Evolutionary conservation across 2,329 filamentous ascomycete species (phyloP).

Genomic region (Sporothrix luriei): DNA sequence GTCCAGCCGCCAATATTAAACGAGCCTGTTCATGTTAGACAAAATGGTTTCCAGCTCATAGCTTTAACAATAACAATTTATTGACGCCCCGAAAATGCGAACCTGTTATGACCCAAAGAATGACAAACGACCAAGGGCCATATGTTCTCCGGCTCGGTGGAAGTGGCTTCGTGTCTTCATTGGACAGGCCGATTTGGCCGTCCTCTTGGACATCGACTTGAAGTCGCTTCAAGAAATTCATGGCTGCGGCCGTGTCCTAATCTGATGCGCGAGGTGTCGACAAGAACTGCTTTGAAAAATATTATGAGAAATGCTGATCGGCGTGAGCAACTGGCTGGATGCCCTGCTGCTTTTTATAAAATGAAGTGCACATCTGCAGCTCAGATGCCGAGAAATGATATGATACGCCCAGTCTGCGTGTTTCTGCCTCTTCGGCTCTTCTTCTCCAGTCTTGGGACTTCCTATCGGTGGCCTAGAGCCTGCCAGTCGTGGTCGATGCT

Average conservation of each 20-base stretch:
- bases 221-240: slow-evolving; percentile 34
- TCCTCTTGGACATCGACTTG: slow-evolving; percentile 35
- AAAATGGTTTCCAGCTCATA: neutral
- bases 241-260: slow-evolving; percentile 5
- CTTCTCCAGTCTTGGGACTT: slow-evolving; percentile 3
- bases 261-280: neutral
- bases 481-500: neutral
- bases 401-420: neutral
- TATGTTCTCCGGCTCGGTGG: slow-evolving; percentile 41
- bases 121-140: slow-evolving; percentile 42
- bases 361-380: neutral
- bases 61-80: no score
- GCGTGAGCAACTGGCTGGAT: neutral
- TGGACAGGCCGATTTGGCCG: slow-evolving; percentile 36
- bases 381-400: neutral
- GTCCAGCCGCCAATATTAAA: slow-evolving; percentile 44
- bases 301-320: slow-evolving; percentile 4
- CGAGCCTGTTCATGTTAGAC: slow-evolving; percentile 32
- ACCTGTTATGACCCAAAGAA: slow-evolving; percentile 43
- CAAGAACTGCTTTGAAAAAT: neutral
- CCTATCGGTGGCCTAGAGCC: slow-evolving; percentile 3
- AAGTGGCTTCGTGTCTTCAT: slow-evolving; percentile 41
- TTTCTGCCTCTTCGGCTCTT: neutral
- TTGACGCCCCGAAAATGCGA: neutral
- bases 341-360: slow-evolving; percentile 23